These are phyloP conservation scores for Acanthamoeba healyi DNA, from an alignment of 208 protist genomes.

Conservation along the genomic window DNA sequence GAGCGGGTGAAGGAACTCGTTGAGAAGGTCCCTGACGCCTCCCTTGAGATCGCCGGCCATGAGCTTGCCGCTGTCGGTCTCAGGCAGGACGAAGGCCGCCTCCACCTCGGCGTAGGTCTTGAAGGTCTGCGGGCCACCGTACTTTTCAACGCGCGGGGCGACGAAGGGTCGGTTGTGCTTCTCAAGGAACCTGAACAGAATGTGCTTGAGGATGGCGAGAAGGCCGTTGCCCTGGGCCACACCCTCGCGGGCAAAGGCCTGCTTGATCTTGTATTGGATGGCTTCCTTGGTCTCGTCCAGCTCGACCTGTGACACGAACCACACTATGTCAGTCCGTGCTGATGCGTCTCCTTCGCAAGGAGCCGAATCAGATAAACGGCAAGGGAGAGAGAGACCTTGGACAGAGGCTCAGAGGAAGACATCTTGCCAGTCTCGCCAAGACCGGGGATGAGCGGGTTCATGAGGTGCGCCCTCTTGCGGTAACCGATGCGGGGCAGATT, in stretches of 20 bases:
- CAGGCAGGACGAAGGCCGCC: constrained; percentile 64
- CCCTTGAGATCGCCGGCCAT: constrained; percentile 80
- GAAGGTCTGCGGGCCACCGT: constrained; percentile 75
- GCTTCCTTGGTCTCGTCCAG: constrained; percentile 74
- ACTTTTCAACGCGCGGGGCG: constrained; percentile 70
- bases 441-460: constrained; percentile 86
- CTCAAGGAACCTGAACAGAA: constrained; percentile 78
- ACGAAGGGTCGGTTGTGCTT: constrained; percentile 71
- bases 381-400: constrained; percentile 69
- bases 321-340: too few relatives aligned
- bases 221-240: constrained; percentile 79
- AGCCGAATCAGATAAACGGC: too few relatives aligned
- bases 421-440: constrained; percentile 83
- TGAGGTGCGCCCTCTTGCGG: constrained; percentile 84
- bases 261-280: constrained; percentile 80
- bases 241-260: constrained; percentile 82
- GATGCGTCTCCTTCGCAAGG: too few relatives aligned
- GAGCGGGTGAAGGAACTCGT: constrained; percentile 77
- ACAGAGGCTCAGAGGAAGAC: constrained; percentile 81
- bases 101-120: constrained; percentile 77
- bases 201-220: constrained; percentile 77
- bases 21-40: constrained; percentile 64
- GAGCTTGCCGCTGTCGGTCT: constrained; percentile 30
- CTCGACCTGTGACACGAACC: constrained; percentile 42
- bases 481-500: constrained; percentile 85